Percentiles rank a stretch among this genome's conserved stretches.
phyloP scores from a whole-genome alignment of 805 yeast genomes.

The Zygotorulaspora florentina region DNA sequence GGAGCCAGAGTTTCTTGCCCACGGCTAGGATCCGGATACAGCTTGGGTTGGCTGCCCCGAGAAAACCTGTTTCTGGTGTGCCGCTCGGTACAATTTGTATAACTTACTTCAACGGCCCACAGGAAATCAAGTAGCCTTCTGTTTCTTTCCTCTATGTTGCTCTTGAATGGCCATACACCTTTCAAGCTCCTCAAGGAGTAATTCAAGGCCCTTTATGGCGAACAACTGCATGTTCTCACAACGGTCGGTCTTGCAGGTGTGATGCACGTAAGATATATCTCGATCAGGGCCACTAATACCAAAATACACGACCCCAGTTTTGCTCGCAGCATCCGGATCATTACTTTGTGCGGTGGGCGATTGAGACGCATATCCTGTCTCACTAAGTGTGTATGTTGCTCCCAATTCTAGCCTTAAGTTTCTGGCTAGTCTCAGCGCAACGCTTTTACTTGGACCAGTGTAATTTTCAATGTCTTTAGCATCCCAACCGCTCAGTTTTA shows the following conservation, averaged over 20 bases:
- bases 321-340: conserved; percentile 34
- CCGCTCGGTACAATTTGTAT: background rate
- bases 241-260: conserved; percentile 51
- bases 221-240: conserved; percentile 70
- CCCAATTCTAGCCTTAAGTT: conserved; percentile 77
- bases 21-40: too few species aligned
- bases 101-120: background rate
- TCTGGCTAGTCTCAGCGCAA: conserved; percentile 71
- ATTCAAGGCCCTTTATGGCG: conserved; percentile 62
- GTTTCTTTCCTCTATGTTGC: conserved; percentile 7
- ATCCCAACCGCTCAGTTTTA: conserved; percentile 76
- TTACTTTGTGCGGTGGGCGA: conserved; percentile 46
- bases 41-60: too few species aligned
- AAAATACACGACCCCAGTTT: conserved; percentile 60
- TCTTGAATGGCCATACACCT: conserved; percentile 4
- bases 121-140: conserved; percentile 1
- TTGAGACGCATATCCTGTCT: conserved; percentile 75
- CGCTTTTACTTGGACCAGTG: conserved; percentile 78
- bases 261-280: conserved; percentile 42
- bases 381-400: conserved; percentile 75
- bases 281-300: conserved; percentile 67
- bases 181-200: conserved; percentile 49
- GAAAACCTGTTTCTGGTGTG: background rate
- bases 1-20: too few species aligned
- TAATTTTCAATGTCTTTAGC: conserved; percentile 63